phyloP scores from a whole-genome alignment of 306 rosid genomes.

The Lathyrus tuberosus region DNA sequence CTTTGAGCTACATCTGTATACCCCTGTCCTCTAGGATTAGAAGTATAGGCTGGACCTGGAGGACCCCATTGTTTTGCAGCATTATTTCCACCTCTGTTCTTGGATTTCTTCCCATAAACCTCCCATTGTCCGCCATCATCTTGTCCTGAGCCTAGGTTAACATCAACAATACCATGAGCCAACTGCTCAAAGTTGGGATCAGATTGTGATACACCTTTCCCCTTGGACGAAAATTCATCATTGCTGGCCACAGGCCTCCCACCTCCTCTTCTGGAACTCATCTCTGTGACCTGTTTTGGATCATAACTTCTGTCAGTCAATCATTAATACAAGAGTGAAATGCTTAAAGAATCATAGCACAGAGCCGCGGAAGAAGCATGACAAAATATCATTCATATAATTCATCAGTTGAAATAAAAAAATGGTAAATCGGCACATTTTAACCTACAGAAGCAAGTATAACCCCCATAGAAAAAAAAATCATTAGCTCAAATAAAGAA shows the following conservation, averaged over 20 bases:
- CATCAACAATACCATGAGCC: slow-evolving; percentile 52
- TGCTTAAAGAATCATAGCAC: not conserved
- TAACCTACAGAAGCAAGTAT: not conserved
- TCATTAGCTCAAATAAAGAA: not conserved
- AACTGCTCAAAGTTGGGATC: slow-evolving; percentile 49
- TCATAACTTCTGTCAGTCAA: not conserved
- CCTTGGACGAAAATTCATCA: slow-evolving; percentile 45
- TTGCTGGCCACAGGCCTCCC: slow-evolving; percentile 43
- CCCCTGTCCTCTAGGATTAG: slow-evolving; percentile 51
- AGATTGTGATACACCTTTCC: slow-evolving; percentile 41
- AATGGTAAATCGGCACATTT: not conserved
- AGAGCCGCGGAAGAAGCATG: slow-evolving; percentile 8
- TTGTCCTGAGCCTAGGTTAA: slow-evolving; percentile 47
- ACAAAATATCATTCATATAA: slow-evolving; percentile 12
- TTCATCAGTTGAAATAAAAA: slow-evolving; percentile 18
- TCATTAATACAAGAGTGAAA: slow-evolving; percentile 1
- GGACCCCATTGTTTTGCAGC: slow-evolving; percentile 55
- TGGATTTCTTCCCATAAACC: slow-evolving; percentile 62
- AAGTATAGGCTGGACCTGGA: slow-evolving; percentile 43
- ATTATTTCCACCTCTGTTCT: slow-evolving; percentile 69
- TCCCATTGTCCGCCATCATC: slow-evolving; percentile 78
- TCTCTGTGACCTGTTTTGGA: slow-evolving; percentile 24
- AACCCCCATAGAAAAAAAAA: not conserved
- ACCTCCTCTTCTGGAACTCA: slow-evolving; percentile 63
- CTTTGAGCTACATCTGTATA: slow-evolving; percentile 46